A percentile compares a stretch with the other conserved stretches of the same genome.
phyloP scores from a whole-genome alignment of 495 filamentous ascomycete species.

The Polyplosphaeria fusca region DNA sequence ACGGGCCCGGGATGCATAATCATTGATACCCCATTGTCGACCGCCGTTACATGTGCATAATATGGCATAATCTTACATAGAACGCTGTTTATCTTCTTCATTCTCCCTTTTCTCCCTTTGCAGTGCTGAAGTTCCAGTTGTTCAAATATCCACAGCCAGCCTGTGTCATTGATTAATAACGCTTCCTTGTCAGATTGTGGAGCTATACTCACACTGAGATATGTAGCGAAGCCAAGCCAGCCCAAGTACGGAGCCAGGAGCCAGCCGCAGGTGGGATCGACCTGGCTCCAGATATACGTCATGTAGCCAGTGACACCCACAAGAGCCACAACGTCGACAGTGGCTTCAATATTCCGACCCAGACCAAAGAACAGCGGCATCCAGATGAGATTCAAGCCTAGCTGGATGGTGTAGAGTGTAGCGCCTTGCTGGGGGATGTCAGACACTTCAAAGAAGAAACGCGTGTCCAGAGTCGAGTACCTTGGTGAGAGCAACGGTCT shows the following conservation, averaged over 20 bases:
- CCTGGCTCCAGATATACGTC: constrained; percentile 67
- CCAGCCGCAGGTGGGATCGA: constrained; percentile 70
- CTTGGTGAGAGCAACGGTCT: constrained; percentile 42
- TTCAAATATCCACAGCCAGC: constrained; percentile 72
- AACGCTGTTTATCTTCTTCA: no score
- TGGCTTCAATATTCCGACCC: constrained; percentile 65
- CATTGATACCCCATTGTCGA: background rate
- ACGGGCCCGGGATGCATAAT: no score
- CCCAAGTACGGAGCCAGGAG: constrained; percentile 71
- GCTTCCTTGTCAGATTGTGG: background rate
- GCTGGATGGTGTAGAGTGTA: constrained; percentile 78
- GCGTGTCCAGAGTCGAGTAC: constrained; percentile 22
- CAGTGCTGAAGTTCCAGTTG: constrained; percentile 59
- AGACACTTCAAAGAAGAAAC: background rate
- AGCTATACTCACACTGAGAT: constrained; percentile 53
- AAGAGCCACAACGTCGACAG: constrained; percentile 71
- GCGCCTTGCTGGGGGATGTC: constrained; percentile 52
- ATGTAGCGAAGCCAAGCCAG: constrained; percentile 84
- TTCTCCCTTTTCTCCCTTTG: constrained; percentile 9
- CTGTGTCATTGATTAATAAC: constrained; percentile 15
- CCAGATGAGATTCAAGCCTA: constrained; percentile 80
- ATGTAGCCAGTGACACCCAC: constrained; percentile 66
- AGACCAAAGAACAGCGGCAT: constrained; percentile 90
- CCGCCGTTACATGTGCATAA: no score
- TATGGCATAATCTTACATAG: no score